Evolutionary conservation across 2,329 filamentous ascomycete species (phyloP).

Genomic region (Xylariaceae sp.): DNA sequence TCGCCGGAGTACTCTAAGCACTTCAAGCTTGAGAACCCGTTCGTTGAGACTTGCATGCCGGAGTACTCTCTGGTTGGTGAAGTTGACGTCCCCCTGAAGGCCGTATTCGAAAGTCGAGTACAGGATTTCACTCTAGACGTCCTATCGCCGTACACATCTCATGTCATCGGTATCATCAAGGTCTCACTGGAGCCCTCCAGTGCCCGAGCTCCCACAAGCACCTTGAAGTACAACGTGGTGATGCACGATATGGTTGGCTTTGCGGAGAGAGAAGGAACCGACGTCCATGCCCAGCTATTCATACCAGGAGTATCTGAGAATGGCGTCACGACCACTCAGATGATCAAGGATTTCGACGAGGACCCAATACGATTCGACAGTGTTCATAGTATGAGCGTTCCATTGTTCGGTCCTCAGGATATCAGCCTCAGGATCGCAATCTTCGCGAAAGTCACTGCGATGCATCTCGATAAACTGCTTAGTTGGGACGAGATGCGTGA

Average conservation of each 20-base stretch:
- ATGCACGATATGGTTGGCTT: conserved; percentile 97
- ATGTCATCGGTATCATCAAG: conserved; percentile 84
- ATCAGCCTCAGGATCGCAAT: conserved; percentile 80
- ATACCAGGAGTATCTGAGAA: conserved; percentile 85
- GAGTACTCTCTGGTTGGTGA: conserved; percentile 91
- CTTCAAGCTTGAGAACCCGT: conserved; percentile 87
- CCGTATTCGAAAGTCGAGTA: conserved; percentile 89
- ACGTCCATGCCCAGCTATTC: conserved; percentile 96
- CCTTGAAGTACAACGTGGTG: conserved; percentile 95
- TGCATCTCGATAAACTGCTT: conserved; percentile 93
- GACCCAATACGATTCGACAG: conserved; percentile 90
- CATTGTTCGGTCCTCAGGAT: conserved; percentile 68
- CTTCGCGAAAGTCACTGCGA: conserved; percentile 82
- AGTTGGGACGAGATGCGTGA: conserved; percentile 99
- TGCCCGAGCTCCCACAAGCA: conserved; percentile 84
- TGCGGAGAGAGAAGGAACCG: conserved; percentile 88
- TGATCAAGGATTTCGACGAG: conserved; percentile 92
- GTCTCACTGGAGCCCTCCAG: conserved; percentile 90
- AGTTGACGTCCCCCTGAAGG: conserved; percentile 82
- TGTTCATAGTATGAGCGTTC: conserved; percentile 95
- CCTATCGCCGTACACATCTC: conserved; percentile 84
- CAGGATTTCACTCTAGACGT: conserved; percentile 93
- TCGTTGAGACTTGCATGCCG: conserved; percentile 84
- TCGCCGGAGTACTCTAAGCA: conserved; percentile 93
- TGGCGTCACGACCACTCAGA: conserved; percentile 89